Percentiles rank a stretch among this genome's conserved stretches.
phyloP scores from a whole-genome alignment of 129 eudicot species.

The Artemisia annua region DNA sequence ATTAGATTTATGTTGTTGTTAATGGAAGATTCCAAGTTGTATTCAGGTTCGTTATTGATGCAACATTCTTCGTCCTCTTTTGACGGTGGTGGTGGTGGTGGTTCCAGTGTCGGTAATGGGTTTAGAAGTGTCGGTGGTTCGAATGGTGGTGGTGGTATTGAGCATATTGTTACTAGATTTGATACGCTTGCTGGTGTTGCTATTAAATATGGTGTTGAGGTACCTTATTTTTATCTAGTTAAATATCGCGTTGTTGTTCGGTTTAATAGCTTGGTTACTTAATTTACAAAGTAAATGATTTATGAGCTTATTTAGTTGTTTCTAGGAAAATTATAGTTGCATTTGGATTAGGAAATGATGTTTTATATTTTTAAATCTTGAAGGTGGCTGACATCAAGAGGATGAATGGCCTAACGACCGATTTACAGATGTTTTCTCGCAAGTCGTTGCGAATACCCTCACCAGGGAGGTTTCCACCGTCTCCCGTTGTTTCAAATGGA shows the following conservation, averaged over 20 bases:
- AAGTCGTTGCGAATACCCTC: constrained; percentile 82
- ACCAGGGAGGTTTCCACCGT: constrained; percentile 91
- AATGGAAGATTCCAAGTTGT: constrained; percentile 28
- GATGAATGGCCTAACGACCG: constrained; percentile 77
- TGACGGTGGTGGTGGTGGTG: constrained; percentile 2
- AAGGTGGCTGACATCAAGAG: constrained; percentile 90
- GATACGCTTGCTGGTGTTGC: constrained; percentile 99
- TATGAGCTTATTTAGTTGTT: no score
- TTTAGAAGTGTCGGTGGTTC: constrained; percentile 7
- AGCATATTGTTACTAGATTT: constrained; percentile 65
- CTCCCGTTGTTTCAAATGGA: constrained; percentile 59
- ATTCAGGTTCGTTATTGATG: constrained; percentile 18
- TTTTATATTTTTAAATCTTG: not conserved
- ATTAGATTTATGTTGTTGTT: not conserved
- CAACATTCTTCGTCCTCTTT: constrained; percentile 18
- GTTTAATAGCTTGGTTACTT: no score
- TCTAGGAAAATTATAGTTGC: no score
- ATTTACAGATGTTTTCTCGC: constrained; percentile 88
- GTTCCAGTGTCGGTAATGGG: not conserved
- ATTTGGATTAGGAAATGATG: not conserved
- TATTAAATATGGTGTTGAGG: constrained; percentile 95
- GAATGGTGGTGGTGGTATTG: constrained; percentile 38
- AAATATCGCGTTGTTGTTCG: no score
- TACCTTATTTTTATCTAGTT: no score
- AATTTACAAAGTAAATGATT: no score